These are phyloP conservation scores for Penicillium herquei DNA, from an alignment of 495 filamentous ascomycete species.

Conservation along the genomic window DNA sequence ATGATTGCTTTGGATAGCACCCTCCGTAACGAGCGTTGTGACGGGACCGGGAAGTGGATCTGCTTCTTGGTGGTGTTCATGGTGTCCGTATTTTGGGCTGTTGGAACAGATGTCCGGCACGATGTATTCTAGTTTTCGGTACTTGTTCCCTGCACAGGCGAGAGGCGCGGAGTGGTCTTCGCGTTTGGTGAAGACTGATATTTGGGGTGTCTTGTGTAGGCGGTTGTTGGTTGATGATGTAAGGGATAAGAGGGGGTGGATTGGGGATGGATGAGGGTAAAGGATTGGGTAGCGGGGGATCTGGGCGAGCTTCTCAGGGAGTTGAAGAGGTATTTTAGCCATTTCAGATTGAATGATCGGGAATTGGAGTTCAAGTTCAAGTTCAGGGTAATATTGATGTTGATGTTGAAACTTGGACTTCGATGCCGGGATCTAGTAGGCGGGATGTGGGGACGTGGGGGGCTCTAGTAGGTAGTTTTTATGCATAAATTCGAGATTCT, in stretches of 20 bases:
- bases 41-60: slow-evolving; percentile 10
- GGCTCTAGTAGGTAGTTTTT: too few relatives aligned
- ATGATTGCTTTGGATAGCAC: slow-evolving; percentile 44
- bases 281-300: slow-evolving; percentile 33
- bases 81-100: slow-evolving; percentile 15
- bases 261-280: slow-evolving; percentile 33
- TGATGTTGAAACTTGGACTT: too few relatives aligned
- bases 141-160: slow-evolving; percentile 41
- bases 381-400: too few relatives aligned
- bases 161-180: slow-evolving; percentile 41
- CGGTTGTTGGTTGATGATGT: slow-evolving; percentile 1
- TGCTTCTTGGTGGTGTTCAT: slow-evolving; percentile 18
- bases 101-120: slow-evolving; percentile 34
- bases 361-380: too few relatives aligned
- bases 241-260: slow-evolving; percentile 30
- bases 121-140: slow-evolving; percentile 46
- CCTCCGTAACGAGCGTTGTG: slow-evolving; percentile 41
- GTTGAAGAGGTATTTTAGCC: slow-evolving; percentile 9
- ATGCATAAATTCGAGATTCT: neutral
- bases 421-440: too few relatives aligned
- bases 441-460: too few relatives aligned
- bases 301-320: slow-evolving; percentile 28
- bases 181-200: slow-evolving; percentile 35
- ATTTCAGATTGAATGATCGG: neutral
- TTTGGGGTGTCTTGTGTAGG: slow-evolving; percentile 5